Conservation (phyloP, 495 filamentous ascomycete genomes). For the Hypoxylon subgilvum region DNA sequence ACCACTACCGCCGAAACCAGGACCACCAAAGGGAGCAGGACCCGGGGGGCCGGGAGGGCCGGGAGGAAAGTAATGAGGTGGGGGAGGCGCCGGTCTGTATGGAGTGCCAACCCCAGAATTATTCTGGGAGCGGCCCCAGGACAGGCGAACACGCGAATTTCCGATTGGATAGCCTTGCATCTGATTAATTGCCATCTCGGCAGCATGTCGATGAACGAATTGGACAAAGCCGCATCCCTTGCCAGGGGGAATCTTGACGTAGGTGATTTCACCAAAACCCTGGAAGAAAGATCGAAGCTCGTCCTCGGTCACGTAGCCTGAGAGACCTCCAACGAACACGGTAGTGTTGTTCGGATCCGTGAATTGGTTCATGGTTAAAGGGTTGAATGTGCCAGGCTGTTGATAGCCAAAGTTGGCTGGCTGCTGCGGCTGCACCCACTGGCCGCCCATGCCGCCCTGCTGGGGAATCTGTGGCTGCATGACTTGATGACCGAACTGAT, state of each 20-base stretch:
- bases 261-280: slow-evolving; percentile 98
- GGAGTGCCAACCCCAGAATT: slow-evolving; percentile 98
- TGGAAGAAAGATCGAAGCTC: slow-evolving; percentile 99
- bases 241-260: slow-evolving; percentile 99
- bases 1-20: slow-evolving; percentile 37
- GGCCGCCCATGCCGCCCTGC: slow-evolving; percentile 47
- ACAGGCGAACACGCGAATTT: slow-evolving; percentile 95
- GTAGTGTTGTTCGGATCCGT: slow-evolving; percentile 99
- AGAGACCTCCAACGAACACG: slow-evolving; percentile 96
- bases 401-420: slow-evolving; percentile 63
- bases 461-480: slow-evolving; percentile 45
- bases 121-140: slow-evolving; percentile 98
- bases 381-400: slow-evolving; percentile 48
- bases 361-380: slow-evolving; percentile 94
- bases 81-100: slow-evolving; percentile 93
- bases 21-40: slow-evolving; percentile 37
- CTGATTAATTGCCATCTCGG: slow-evolving; percentile 99
- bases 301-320: slow-evolving; percentile 98
- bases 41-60: slow-evolving; percentile 58
- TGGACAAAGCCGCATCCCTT: slow-evolving; percentile 99
- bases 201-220: slow-evolving; percentile 98
- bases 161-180: slow-evolving; percentile 99
- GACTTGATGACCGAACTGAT: slow-evolving; percentile 53
- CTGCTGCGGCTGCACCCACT: slow-evolving; percentile 46
- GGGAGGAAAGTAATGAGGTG: slow-evolving; percentile 81